Evolutionary conservation across 306 rosid species (phyloP), one percentile per base, ranked within the genome.

Genomic region (Hippophae gyantsensis): DNA sequence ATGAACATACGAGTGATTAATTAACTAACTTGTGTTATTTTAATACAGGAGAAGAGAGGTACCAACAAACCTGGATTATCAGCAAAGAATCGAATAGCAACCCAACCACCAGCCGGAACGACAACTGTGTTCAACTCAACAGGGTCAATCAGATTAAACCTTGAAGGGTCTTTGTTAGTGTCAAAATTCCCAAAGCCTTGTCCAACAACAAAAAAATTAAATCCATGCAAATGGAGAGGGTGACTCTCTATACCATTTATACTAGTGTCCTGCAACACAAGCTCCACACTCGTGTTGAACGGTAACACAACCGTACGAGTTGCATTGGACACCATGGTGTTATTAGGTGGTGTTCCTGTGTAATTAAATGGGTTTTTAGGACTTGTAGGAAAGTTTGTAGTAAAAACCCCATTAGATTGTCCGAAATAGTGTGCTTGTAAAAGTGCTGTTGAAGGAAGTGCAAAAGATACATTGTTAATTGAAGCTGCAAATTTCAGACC

Each of bases 211-310:
- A 42, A 84, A 78, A 89, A 89, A 54, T 89, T 76, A 51, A 14
- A 89, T 1, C 97, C 97, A 71, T 89, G 97, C 32, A 89, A 77
- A 80, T 89, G 97, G 54, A 89, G 78, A 38, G 97, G 97, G 54
- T 89, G 97, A 56, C 95, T 89, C 72, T 89, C 93, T 10, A 78
- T 81, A 12, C 82, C 86, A 32, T 84, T 57, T 69, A 82, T 76
- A 55, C 70, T 84, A 6, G 97, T 89, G 55, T 27, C 97, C 52
- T 89, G 95, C 83, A 89, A 5, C 9, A 89, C 74, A 2, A 89
- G 9, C 83, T 89, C 95, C 70, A 89, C 87, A 27, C 89, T 86
- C 0, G 93, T 57, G 57, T 89, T 86, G 68, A 74, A 89, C 59
- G 70, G 57, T 66, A 89, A 13, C 64, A 86, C 97, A 69, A 76